Evolutionary conservation across 129 eudicot species (phyloP).

Genomic region (Helianthus annuus): DNA sequence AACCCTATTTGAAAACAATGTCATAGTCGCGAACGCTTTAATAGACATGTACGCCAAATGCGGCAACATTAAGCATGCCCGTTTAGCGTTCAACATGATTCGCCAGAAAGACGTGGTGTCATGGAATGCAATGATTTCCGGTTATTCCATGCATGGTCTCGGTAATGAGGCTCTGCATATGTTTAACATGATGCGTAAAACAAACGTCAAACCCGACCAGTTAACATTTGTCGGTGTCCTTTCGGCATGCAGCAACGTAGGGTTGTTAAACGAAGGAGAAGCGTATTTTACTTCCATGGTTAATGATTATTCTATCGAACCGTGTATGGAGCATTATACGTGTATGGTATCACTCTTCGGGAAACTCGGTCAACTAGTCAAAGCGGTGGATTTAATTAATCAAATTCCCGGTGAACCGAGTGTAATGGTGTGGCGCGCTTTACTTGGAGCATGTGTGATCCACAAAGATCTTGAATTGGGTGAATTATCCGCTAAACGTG

Average conservation of each 20-base stretch:
- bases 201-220: constrained; percentile 50
- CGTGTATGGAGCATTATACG: constrained; percentile 80
- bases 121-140: constrained; percentile 75
- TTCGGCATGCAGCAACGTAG: constrained; percentile 77
- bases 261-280: constrained; percentile 60
- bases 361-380: constrained; percentile 59
- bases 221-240: constrained; percentile 77
- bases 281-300: constrained; percentile 55
- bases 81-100: constrained; percentile 47
- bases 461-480: constrained; percentile 72
- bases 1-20: constrained; percentile 41
- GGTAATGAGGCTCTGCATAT: constrained; percentile 59
- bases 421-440: constrained; percentile 85
- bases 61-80: constrained; percentile 65
- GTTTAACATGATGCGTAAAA: constrained; percentile 51
- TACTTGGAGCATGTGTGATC: constrained; percentile 74
- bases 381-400: constrained; percentile 53
- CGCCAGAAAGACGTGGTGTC: constrained; percentile 56
- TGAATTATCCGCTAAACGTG: constrained; percentile 50
- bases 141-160: constrained; percentile 83
- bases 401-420: constrained; percentile 69
- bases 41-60: constrained; percentile 81
- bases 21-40: constrained; percentile 58
- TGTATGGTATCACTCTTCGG: constrained; percentile 77
- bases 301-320: constrained; percentile 47